phyloP scores from a whole-genome alignment of 495 filamentous ascomycete genomes.

The Tuber borchii region DNA sequence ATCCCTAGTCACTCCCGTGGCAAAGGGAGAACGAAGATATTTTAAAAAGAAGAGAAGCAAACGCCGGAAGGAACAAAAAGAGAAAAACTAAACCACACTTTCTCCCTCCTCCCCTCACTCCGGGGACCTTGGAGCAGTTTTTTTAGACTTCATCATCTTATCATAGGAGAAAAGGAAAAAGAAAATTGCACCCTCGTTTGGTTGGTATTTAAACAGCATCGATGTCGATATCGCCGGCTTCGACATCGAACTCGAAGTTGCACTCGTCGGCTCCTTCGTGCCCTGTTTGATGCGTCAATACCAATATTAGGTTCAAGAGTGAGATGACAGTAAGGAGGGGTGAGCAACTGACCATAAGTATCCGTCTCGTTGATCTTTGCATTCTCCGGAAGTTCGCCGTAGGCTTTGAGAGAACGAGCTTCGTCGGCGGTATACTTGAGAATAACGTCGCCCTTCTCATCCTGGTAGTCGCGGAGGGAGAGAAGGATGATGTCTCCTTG shows the following conservation, averaged over 20 bases:
- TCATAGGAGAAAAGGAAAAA: not conserved
- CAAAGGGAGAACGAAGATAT: not conserved
- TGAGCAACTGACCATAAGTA: constrained; percentile 52
- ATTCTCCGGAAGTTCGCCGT: constrained; percentile 91
- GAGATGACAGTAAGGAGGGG: constrained; percentile 15
- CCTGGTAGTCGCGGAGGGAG: constrained; percentile 94
- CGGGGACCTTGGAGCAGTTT: not conserved
- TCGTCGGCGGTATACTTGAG: constrained; percentile 98
- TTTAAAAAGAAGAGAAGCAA: not conserved
- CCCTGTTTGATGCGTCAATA: constrained; percentile 37
- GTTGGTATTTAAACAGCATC: constrained; percentile 58
- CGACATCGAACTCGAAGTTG: constrained; percentile 74
- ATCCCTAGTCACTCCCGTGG: not conserved
- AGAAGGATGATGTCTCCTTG: constrained; percentile 98
- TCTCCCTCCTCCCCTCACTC: not conserved
- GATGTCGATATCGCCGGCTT: constrained; percentile 61
- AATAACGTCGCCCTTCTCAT: constrained; percentile 98
- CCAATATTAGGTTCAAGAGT: not conserved
- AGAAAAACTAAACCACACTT: not conserved
- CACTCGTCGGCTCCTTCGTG: constrained; percentile 67
- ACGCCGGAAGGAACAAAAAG: not conserved
- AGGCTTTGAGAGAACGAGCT: constrained; percentile 87
- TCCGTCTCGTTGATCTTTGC: constrained; percentile 99
- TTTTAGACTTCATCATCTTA: not conserved
- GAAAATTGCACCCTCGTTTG: not conserved